Evolutionary conservation across 148 eudicot genomes (phyloP), one percentile per base, ranked within the genome.

Genomic region (Hydrangea macrophylla): DNA sequence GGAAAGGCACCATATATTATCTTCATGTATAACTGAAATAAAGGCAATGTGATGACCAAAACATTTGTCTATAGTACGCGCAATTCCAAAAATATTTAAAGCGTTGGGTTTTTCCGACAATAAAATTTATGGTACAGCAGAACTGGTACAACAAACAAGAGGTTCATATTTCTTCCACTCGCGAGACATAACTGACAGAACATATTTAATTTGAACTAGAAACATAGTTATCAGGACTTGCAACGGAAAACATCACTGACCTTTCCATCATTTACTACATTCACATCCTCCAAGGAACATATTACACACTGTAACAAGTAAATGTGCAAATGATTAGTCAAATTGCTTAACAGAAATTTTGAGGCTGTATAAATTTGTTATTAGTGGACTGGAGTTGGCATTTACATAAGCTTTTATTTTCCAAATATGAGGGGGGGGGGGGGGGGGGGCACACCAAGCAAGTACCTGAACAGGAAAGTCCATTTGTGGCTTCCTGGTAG

Each of bases 391-490:
- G 36, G 40, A 50, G 15, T 64, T 64, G 18, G 25, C 55, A 48
- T 48, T 22, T 1, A 18, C 17, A 65, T 27, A n/a, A 65, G 58
- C 57, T 27, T 50, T 7, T 6, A 57, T 50, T 20, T 50, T 36
- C 55, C 35, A 50, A 15, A 51, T n/a, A n/a, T n/a, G 39, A 8
- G 39, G 39, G 39, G 39, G 39, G 39, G 39, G 39, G 39, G 39
- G 39, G 39, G 39, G 39, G 8, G 8, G 39, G 39, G 8, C 35
- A 26, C 30, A 58, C 8, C 42, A 58, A 27, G 45, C 42, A 58
- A 67, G 40, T 78, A 86, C 98, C 96, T 93, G 98, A 61, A 90
- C 91, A 54, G 98, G 97, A 60, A 93, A 90, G 78, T 93, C 98
- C 92, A 86, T 88, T 74, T 82, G 96, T 18, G 98, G 98, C 76